Evolutionary conservation across 225 moss, liverwort and hornwort species (phyloP).

Genomic region (Polytrichum formosum): DNA sequence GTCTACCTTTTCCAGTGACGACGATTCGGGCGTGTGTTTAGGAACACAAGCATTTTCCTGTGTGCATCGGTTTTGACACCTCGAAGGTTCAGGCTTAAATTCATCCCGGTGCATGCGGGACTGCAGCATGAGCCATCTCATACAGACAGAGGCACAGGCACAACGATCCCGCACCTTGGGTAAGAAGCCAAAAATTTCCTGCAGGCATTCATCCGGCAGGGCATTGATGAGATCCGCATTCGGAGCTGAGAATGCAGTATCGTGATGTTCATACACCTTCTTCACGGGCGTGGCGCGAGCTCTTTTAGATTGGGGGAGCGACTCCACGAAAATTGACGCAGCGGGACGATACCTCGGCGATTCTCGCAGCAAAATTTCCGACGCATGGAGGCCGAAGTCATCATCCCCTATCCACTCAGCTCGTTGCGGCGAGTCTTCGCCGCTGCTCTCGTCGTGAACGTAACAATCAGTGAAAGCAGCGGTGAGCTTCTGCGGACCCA

Average conservation of each 20-base stretch:
- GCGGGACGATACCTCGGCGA: slow-evolving; percentile 22
- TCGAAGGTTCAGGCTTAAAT: slow-evolving; percentile 21
- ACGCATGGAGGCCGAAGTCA: slow-evolving; percentile 25
- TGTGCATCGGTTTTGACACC: slow-evolving; percentile 19
- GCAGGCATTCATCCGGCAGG: slow-evolving; percentile 72
- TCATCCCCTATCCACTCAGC: slow-evolving; percentile 68
- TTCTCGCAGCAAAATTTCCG: slow-evolving; percentile 7
- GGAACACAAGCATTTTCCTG: slow-evolving; percentile 3
- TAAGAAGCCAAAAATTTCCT: slow-evolving; percentile 63
- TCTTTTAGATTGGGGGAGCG: slow-evolving; percentile 24
- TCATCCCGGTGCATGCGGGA: slow-evolving; percentile 46
- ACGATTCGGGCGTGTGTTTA: slow-evolving; percentile 8
- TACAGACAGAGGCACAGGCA: slow-evolving; percentile 60
- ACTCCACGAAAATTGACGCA: slow-evolving; percentile 46
- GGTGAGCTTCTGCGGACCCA: slow-evolving; percentile 31
- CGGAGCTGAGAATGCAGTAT: slow-evolving; percentile 12
- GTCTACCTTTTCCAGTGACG: slow-evolving; percentile 6
- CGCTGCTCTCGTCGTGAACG: slow-evolving; percentile 16
- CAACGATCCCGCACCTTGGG: slow-evolving; percentile 63
- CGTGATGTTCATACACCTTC: slow-evolving; percentile 1
- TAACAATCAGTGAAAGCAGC: slow-evolving; percentile 18
- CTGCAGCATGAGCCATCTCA: slow-evolving; percentile 73
- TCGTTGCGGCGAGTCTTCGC: slow-evolving; percentile 59
- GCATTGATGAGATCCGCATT: slow-evolving; percentile 41
- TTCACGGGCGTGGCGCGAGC: slow-evolving; percentile 18